phyloP scores from a whole-genome alignment of 164 flowering plant genomes.

The Magnolia kwangsiensis region DNA sequence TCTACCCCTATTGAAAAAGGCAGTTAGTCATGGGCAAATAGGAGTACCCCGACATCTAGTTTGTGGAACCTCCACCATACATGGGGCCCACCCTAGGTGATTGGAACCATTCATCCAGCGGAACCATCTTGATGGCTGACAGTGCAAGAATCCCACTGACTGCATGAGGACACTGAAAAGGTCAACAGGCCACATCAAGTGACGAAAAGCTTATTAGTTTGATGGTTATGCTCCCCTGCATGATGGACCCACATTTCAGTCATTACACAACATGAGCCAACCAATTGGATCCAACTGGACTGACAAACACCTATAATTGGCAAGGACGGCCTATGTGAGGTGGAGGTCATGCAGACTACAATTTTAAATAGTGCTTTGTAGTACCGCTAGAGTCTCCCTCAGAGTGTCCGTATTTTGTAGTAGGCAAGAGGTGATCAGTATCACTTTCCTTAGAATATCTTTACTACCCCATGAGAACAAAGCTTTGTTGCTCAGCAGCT shows the following conservation, averaged over 20 bases:
- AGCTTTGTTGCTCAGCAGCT: constrained; percentile 43
- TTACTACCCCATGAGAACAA: constrained; percentile 65
- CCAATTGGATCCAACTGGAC: not conserved
- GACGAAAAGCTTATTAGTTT: not conserved
- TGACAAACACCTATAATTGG: not conserved
- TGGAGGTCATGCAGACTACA: not conserved
- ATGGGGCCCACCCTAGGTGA: not conserved
- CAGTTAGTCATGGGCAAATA: not conserved
- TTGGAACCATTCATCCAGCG: not conserved
- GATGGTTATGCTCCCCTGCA: not conserved
- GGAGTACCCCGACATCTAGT: not conserved
- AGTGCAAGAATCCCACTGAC: not conserved
- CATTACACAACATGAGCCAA: not conserved
- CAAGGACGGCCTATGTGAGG: not conserved
- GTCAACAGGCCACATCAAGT: not conserved
- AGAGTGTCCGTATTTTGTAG: constrained; percentile 32
- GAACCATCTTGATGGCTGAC: not conserved
- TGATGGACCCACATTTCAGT: not conserved
- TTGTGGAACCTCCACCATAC: not conserved
- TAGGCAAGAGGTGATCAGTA: constrained; percentile 47
- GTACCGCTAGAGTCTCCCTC: constrained; percentile 51
- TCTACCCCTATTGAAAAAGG: not conserved
- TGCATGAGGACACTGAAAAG: not conserved
- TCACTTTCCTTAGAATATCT: constrained; percentile 53
- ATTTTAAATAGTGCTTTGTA: not conserved